Percentiles rank a stretch among this genome's conserved stretches.
These are phyloP conservation scores for Arachnopeziza araneosa DNA, from an alignment of 2,329 filamentous ascomycete genomes.

Conservation along the genomic window DNA sequence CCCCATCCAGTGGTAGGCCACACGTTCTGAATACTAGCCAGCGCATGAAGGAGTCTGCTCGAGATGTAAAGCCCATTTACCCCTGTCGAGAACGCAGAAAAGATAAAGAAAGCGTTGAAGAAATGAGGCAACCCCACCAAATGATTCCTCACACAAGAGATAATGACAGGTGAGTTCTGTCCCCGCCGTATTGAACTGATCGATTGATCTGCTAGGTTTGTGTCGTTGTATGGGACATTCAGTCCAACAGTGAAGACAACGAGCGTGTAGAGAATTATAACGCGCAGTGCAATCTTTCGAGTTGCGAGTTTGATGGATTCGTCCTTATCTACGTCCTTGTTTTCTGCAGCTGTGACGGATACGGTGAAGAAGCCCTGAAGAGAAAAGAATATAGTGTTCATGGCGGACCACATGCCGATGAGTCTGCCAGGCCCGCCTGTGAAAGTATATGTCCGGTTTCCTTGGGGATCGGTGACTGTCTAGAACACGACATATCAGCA, in stretches of 20 bases:
- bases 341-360: slow-evolving; percentile 39
- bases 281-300: slow-evolving; percentile 37
- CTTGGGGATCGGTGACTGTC: slow-evolving; percentile 15
- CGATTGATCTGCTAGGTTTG: slow-evolving; percentile 11
- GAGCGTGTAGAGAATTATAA: slow-evolving; percentile 39
- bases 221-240: slow-evolving; percentile 37
- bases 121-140: slow-evolving; percentile 35
- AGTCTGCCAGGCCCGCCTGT: slow-evolving; percentile 30
- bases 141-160: slow-evolving; percentile 36
- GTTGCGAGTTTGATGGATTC: slow-evolving; percentile 41
- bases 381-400: slow-evolving; percentile 38
- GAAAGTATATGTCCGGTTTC: slow-evolving; percentile 5
- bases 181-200: slow-evolving; percentile 20
- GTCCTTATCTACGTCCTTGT: slow-evolving; percentile 34
- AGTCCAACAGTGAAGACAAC: slow-evolving; percentile 37
- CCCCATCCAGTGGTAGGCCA: slow-evolving; percentile 33
- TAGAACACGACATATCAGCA: not conserved
- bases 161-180: slow-evolving; percentile 34
- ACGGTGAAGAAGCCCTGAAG: slow-evolving; percentile 40
- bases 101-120: slow-evolving; percentile 41
- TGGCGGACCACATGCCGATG: slow-evolving; percentile 36
- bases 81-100: slow-evolving; percentile 37
- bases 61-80: slow-evolving; percentile 39
- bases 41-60: slow-evolving; percentile 38
- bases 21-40: slow-evolving; percentile 36